These are phyloP conservation scores for Ophiostoma australiae DNA, from an alignment of 2,329 filamentous ascomycete species.

Conservation along the genomic window DNA sequence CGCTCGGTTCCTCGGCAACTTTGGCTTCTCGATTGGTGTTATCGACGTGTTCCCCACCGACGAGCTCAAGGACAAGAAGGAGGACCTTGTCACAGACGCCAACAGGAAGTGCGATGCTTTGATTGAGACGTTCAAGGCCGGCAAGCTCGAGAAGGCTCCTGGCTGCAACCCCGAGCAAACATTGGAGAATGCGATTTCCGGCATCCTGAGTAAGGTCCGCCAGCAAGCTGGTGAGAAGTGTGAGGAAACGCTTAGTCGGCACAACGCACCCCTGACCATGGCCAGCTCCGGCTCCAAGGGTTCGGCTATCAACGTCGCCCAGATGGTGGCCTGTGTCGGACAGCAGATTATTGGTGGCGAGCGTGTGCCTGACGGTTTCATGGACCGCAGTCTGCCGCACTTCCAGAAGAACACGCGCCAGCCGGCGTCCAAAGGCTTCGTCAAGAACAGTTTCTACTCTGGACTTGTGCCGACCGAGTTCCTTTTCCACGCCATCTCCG, in stretches of 20 bases:
- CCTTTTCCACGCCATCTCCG: conserved; percentile 96
- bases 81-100: conserved; percentile 68
- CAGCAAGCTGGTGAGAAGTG: conserved; percentile 86
- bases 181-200: conserved; percentile 83
- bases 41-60: conserved; percentile 85
- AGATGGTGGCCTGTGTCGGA: conserved; percentile 96
- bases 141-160: conserved; percentile 76
- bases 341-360: conserved; percentile 95
- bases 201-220: conserved; percentile 86
- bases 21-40: conserved; percentile 94
- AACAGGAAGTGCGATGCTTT: conserved; percentile 78
- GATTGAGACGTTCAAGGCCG: conserved; percentile 73
- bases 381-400: conserved; percentile 89
- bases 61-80: conserved; percentile 65
- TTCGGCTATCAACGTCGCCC: conserved; percentile 94
- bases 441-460: conserved; percentile 94
- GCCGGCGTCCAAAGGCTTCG: conserved; percentile 94
- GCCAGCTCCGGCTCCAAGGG: conserved; percentile 96
- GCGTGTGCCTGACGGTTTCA: conserved; percentile 92
- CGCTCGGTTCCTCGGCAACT: conserved; percentile 79
- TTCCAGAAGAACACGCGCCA: conserved; percentile 90
- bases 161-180: conserved; percentile 91
- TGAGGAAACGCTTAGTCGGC: conserved; percentile 80
- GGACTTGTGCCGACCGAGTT: conserved; percentile 88
- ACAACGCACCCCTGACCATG: conserved; percentile 94